Evolutionary conservation across 805 yeast species (phyloP), one percentile per base, ranked within the genome.

Genomic region (Grigorovia yakushimaensis): DNA sequence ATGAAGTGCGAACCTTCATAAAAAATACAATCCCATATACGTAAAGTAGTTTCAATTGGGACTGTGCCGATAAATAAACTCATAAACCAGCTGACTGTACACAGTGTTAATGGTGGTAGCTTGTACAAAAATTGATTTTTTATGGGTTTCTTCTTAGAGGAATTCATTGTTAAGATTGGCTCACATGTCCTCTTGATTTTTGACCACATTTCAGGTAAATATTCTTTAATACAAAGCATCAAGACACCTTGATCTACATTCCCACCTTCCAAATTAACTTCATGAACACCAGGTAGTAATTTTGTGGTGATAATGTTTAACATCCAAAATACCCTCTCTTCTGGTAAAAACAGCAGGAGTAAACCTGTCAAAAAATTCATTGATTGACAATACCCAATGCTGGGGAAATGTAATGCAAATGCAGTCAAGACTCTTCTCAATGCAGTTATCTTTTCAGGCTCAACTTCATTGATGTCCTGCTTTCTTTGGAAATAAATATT

Each of bases 61-160:
- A 93, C 66, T 0, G 83, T 79, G 0, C 95, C 96, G 35, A 93
- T 88, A 66, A 85, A 93, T n/a, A 87, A 77, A 57, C 96, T 85
- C 98, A 93, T 91, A 61, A 93, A 93, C 98, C 98, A 93, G 47
- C 95, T 81, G 0, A 96, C 91, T 0, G 98, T 93, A 54, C 95
- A 93, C 42, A 93, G 72, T 1, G 96, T 85, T 4, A 93, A 76
- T 1, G 97, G 95, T 1, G 98, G 98, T 41, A 89, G 67, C 54
- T 84, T 82, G 15, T 78, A 73, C 30, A 91, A 72, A 50, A 86
- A 81, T 58, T 75, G 72, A 41, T 70, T 59, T 27, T 54, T 61
- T 9, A 54, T 43, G 7, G 10, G 47, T 30, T 24, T 13, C 35
- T 27, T 42, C 40, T 18, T 35, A 11, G 39, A 40, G 11, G 30